These are phyloP conservation scores for Wickerhamomyces subpelliculosus DNA, from an alignment of 805 yeast species.

Conservation along the genomic window DNA sequence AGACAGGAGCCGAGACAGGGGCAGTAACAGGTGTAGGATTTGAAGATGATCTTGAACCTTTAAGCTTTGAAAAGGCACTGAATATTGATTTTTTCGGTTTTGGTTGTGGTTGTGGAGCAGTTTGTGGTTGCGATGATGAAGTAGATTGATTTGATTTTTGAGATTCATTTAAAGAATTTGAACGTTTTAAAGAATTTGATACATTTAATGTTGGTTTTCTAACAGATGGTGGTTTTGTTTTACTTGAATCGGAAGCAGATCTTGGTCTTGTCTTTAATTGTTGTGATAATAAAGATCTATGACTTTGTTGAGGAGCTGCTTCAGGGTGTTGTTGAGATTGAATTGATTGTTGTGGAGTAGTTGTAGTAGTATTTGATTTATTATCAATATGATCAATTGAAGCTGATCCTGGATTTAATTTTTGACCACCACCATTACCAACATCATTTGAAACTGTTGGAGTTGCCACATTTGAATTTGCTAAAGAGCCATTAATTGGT, in stretches of 20 bases:
- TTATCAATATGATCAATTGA: too few relatives aligned
- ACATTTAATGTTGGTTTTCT: not conserved
- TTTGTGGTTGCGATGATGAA: not conserved
- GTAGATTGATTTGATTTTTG: not conserved
- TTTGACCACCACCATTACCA: too few relatives aligned
- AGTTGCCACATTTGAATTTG: too few relatives aligned
- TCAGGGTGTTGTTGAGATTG: too few relatives aligned
- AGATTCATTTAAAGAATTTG: conserved; percentile 13
- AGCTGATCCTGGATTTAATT: too few relatives aligned
- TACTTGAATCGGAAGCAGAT: not conserved
- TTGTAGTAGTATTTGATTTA: too few relatives aligned
- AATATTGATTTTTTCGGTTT: conserved; percentile 21
- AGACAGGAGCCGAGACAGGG: too few relatives aligned
- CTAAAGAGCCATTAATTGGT: too few relatives aligned
- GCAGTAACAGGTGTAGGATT: conserved; percentile 9
- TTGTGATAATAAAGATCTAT: not conserved
- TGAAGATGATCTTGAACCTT: conserved; percentile 5
- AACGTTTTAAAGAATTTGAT: conserved; percentile 8
- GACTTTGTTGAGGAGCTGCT: not conserved
- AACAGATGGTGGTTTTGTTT: not conserved
- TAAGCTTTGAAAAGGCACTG: conserved; percentile 25
- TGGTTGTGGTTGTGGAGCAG: not conserved
- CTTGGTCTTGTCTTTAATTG: not conserved
- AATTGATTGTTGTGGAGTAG: too few relatives aligned
- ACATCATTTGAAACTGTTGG: too few relatives aligned